These are phyloP conservation scores for Capronia epimyces DNA, from an alignment of 2,329 filamentous ascomycete species.

Conservation along the genomic window DNA sequence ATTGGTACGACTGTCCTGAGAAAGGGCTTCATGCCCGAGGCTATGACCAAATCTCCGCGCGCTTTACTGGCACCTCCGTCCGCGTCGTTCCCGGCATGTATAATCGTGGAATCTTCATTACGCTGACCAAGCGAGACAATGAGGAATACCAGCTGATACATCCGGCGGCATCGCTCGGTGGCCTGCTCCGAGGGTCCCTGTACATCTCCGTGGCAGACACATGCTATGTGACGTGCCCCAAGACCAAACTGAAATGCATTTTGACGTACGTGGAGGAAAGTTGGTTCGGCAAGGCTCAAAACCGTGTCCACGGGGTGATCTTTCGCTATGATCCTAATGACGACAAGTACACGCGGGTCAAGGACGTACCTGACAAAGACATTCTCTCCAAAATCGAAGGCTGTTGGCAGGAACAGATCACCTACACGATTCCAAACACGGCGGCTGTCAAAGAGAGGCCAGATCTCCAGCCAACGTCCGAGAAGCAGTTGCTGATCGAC, in stretches of 20 bases:
- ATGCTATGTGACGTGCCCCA: constrained; percentile 82
- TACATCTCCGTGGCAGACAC: constrained; percentile 85
- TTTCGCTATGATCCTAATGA: constrained; percentile 87
- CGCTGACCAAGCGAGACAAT: constrained; percentile 67
- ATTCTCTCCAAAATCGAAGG: constrained; percentile 77
- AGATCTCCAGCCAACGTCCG: constrained; percentile 50
- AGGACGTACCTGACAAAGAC: constrained; percentile 80
- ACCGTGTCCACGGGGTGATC: constrained; percentile 83
- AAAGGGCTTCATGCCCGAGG: constrained; percentile 82
- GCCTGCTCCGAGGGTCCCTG: constrained; percentile 78
- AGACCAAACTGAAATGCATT: constrained; percentile 86
- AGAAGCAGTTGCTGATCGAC: constrained; percentile 72
- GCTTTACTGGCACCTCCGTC: constrained; percentile 93
- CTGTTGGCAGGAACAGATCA: constrained; percentile 71
- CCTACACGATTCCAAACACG: constrained; percentile 46
- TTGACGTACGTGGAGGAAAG: constrained; percentile 90
- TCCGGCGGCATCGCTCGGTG: constrained; percentile 85
- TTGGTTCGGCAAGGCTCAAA: constrained; percentile 86
- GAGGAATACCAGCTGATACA: constrained; percentile 95
- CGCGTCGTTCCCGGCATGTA: constrained; percentile 86
- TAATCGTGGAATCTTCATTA: constrained; percentile 94
- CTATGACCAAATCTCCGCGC: constrained; percentile 93
- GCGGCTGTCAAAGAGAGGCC: constrained; percentile 27
- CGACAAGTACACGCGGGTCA: constrained; percentile 71
- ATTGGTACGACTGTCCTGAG: constrained; percentile 86